Conservation (phyloP, 164 flowering plant species). For the Chimonanthus salicifolius region DNA sequence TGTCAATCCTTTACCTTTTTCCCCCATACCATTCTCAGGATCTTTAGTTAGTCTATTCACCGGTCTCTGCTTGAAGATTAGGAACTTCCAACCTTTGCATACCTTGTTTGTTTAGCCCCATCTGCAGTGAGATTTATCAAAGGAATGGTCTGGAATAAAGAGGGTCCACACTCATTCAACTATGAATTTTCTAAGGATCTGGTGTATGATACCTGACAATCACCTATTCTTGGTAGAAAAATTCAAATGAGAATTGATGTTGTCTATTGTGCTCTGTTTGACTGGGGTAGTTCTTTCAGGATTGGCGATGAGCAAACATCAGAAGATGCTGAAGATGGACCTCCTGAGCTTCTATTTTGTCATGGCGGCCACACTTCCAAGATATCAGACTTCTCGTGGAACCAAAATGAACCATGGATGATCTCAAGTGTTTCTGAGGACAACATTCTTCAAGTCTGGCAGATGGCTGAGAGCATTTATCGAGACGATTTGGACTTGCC, state of each 20-base stretch:
- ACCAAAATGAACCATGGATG: constrained; percentile 75
- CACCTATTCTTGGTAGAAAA: neutral
- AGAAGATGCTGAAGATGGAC: constrained; percentile 92
- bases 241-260: neutral
- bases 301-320: constrained; percentile 88
- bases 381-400: constrained; percentile 94
- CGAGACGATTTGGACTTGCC: constrained; percentile 47
- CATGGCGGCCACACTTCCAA: constrained; percentile 94
- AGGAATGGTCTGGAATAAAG: neutral
- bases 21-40: neutral
- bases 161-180: no score
- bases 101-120: neutral
- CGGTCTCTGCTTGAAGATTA: neutral
- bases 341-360: constrained; percentile 87
- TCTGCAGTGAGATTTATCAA: neutral
- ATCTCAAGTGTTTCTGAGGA: constrained; percentile 89
- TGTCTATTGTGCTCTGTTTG: neutral
- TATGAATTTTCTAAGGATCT: neutral
- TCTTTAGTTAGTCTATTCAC: neutral
- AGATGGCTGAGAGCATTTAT: constrained; percentile 77
- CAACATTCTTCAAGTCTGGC: constrained; percentile 90
- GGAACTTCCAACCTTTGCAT: neutral
- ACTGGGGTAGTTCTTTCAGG: constrained; percentile 32
- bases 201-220: neutral
- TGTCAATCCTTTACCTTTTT: neutral